Evolutionary conservation across 2,329 filamentous ascomycete genomes (phyloP).

Genomic region (Pleurostoma richardsiae): DNA sequence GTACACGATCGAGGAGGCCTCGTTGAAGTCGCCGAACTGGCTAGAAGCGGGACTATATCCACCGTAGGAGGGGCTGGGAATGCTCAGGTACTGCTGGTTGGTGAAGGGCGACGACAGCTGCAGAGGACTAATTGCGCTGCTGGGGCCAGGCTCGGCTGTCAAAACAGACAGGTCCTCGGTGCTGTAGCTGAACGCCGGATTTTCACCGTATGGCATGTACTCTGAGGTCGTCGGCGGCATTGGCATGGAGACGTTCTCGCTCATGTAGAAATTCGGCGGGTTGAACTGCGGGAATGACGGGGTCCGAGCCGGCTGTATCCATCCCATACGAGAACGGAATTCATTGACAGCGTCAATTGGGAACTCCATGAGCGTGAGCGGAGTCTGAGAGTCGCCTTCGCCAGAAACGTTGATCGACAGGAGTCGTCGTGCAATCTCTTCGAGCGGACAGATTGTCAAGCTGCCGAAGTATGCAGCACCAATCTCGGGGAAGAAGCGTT

Average conservation of each 20-base stretch:
- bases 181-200: slow-evolving; percentile 59
- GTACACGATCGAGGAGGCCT: slow-evolving; percentile 48
- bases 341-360: slow-evolving; percentile 64
- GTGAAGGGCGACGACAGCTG: slow-evolving; percentile 51
- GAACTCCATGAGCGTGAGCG: slow-evolving; percentile 65
- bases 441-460: slow-evolving; percentile 73
- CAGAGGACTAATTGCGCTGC: slow-evolving; percentile 47
- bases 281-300: slow-evolving; percentile 58
- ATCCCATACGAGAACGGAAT: slow-evolving; percentile 66
- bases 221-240: slow-evolving; percentile 32
- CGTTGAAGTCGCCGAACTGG: slow-evolving; percentile 44
- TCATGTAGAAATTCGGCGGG: slow-evolving; percentile 47
- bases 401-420: slow-evolving; percentile 61
- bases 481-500: slow-evolving; percentile 87
- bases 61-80: slow-evolving; percentile 57
- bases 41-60: slow-evolving; percentile 60
- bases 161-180: slow-evolving; percentile 56
- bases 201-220: slow-evolving; percentile 48
- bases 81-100: slow-evolving; percentile 53
- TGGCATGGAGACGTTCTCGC: slow-evolving; percentile 30
- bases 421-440: slow-evolving; percentile 77
- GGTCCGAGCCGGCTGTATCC: slow-evolving; percentile 54
- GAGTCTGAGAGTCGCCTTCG: slow-evolving; percentile 54
- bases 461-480: slow-evolving; percentile 84
- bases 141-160: slow-evolving; percentile 39